These are phyloP conservation scores for Ophiognomonia clavigignenti-juglandacearum DNA, from an alignment of 2,329 filamentous ascomycete genomes.

Conservation along the genomic window DNA sequence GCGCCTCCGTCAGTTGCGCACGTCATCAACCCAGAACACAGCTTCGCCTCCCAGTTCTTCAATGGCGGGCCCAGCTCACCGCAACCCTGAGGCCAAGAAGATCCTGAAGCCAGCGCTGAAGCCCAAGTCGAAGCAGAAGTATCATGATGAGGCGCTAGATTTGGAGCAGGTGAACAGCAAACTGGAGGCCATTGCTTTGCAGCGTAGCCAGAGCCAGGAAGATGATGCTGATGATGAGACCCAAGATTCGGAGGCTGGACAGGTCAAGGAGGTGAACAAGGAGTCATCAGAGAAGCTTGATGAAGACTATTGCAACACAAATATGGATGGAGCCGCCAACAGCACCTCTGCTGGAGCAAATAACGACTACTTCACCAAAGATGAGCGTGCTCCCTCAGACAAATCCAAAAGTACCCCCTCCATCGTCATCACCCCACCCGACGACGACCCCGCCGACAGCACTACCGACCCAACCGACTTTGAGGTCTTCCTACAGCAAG, in stretches of 20 bases:
- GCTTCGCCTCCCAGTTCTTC: neutral
- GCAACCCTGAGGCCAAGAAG: neutral
- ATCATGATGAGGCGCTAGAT: neutral
- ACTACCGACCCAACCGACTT: slow-evolving; percentile 4
- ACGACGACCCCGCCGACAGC: neutral
- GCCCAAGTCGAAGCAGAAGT: neutral
- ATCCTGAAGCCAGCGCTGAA: neutral
- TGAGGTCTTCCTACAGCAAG: slow-evolving; percentile 10
- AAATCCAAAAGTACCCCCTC: neutral
- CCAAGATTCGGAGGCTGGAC: neutral
- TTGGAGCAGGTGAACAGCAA: slow-evolving; percentile 6
- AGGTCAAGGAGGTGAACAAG: neutral
- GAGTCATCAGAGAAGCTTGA: neutral
- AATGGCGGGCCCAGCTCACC: neutral
- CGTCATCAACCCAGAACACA: neutral
- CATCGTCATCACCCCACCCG: neutral
- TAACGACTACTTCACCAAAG: no score
- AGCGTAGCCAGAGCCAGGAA: neutral
- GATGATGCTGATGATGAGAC: neutral
- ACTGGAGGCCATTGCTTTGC: neutral
- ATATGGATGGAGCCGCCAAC: neutral
- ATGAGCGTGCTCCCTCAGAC: no score
- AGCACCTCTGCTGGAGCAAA: no score
- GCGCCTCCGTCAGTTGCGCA: slow-evolving; percentile 8
- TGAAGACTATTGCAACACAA: neutral